Evolutionary conservation across 441 rosid species (phyloP), one percentile per base, ranked within the genome.

Genomic region (Brassica hybrid): DNA sequence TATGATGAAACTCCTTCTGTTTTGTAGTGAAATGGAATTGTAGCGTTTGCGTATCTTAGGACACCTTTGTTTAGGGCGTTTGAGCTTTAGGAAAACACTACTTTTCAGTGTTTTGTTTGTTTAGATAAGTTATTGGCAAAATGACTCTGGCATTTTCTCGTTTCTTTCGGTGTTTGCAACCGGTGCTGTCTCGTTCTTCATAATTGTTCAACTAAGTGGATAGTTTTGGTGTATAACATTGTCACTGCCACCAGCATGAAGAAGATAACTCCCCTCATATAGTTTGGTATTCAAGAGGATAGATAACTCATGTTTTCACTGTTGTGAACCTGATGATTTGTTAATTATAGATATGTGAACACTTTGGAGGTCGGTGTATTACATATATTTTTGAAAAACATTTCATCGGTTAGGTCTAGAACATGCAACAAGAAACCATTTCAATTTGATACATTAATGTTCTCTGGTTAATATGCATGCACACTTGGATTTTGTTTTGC

Each of bases 151-250:
- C 7, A 65, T 30, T 76, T 30, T 34, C 48, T 52, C 17, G 27
- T 62, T 21, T 62, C 65, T 11, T 69, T 77, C 48, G 32, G 45
- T 62, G 62, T 63, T 36, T 69, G 63, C 30, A 36, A 69, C 36
- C 1, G 8, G 13, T 50, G 18, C 50, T 50, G 27, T 64, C 38
- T 65, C 59, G 54, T 43, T 30, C 34, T 59, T 64, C 75, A 2
- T 56, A 56, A 6, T 65, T 64, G n/a, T 23, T 48, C 21, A 67
- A 60, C 79, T 32, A n/a, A 52, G 18, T 36, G 30, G 58, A 36
- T 52, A 16, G 16, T 36, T 76, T 41, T 56, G 45, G 14, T 52
- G 5, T 52, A 6, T 57, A 25, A 5, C n/a, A 17, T 38, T 17
- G 11, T 41, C 61, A 17, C 2, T 57, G 25, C 38, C 52, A 57